A percentile compares a stretch with the other conserved stretches of the same genome.
Evolutionary conservation across 495 filamentous ascomycete species (phyloP).

Genomic region (Xylaria acuta): DNA sequence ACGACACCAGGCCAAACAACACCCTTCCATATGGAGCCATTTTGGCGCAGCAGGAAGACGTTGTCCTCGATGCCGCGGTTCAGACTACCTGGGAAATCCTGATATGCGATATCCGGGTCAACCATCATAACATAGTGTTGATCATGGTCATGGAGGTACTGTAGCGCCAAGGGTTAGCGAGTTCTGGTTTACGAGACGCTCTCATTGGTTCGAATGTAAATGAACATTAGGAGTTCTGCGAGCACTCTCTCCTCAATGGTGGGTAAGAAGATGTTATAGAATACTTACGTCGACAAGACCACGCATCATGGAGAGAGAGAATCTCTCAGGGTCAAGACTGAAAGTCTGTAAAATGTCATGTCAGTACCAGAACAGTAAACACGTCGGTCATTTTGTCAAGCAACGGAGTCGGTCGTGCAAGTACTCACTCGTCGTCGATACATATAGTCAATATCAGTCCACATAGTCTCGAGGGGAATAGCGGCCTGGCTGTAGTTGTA

Average conservation of each 20-base stretch:
- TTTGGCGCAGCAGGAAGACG: conserved; percentile 68
- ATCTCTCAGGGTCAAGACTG: conserved; percentile 75
- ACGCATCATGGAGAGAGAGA: conserved; percentile 70
- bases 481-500: conserved; percentile 76
- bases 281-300: conserved; percentile 60
- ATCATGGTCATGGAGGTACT: conserved; percentile 71
- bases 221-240: too few species aligned
- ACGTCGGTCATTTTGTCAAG: neutral
- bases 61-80: conserved; percentile 65
- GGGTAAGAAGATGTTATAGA: neutral
- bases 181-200: neutral
- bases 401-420: neutral
- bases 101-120: conserved; percentile 78
- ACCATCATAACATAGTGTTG: conserved; percentile 91
- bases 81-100: conserved; percentile 67
- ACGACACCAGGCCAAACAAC: conserved; percentile 88
- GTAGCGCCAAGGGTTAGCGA: neutral
- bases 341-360: conserved; percentile 51
- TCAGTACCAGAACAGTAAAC: neutral
- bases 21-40: conserved; percentile 74
- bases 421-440: conserved; percentile 55
- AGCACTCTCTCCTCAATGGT: neutral
- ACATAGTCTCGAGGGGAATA: conserved; percentile 88
- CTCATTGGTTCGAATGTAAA: neutral
- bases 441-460: conserved; percentile 91